Percentiles rank a stretch among this genome's conserved stretches.
These are phyloP conservation scores for Pythium dissimile DNA, from an alignment of 352 stramenopile species.

Conservation along the genomic window DNA sequence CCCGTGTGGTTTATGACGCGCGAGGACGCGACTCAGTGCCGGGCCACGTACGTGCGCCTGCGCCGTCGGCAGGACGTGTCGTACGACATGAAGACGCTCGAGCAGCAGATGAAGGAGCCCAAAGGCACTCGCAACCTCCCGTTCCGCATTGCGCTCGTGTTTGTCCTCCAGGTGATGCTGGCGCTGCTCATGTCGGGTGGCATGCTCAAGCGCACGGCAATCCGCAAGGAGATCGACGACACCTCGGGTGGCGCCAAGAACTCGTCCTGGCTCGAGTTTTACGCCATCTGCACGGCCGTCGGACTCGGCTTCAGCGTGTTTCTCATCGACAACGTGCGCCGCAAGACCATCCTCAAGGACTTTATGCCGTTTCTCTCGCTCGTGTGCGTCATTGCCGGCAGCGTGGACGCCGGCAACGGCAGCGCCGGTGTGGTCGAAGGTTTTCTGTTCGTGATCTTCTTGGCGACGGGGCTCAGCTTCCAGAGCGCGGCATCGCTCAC, in stretches of 20 bases:
- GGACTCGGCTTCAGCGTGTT: conserved; percentile 75
- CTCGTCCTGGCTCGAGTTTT: conserved; percentile 60
- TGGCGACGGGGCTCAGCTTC: conserved; percentile 60
- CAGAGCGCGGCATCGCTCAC: conserved; percentile 73
- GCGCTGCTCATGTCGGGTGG: conserved; percentile 66
- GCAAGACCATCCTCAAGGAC: conserved; percentile 89
- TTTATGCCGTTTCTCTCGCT: conserved; percentile 72
- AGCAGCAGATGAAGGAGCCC: conserved; percentile 49
- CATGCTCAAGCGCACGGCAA: conserved; percentile 43
- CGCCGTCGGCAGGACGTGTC: conserved; percentile 69
- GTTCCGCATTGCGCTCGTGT: conserved; percentile 64
- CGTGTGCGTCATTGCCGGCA: conserved; percentile 53
- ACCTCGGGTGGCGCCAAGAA: conserved; percentile 19
- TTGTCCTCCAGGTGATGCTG: conserved; percentile 55
- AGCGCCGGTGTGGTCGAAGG: conserved; percentile 40
- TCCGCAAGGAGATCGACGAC: conserved; percentile 28
- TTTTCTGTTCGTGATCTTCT: conserved; percentile 61
- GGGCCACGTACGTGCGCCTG: conserved; percentile 48
- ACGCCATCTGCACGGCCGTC: conserved; percentile 36
- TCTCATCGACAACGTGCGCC: conserved; percentile 79
- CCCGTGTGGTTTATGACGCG: conserved; percentile 60
- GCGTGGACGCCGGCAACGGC: conserved; percentile 40
- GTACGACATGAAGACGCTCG: conserved; percentile 49
- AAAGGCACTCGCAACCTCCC: conserved; percentile 48
- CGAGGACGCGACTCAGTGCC: conserved; percentile 49